Percentiles rank a stretch among this genome's conserved stretches.
phyloP scores from a whole-genome alignment of 192 early-diverging fungal genomes.

The Umbelopsis ramanniana region DNA sequence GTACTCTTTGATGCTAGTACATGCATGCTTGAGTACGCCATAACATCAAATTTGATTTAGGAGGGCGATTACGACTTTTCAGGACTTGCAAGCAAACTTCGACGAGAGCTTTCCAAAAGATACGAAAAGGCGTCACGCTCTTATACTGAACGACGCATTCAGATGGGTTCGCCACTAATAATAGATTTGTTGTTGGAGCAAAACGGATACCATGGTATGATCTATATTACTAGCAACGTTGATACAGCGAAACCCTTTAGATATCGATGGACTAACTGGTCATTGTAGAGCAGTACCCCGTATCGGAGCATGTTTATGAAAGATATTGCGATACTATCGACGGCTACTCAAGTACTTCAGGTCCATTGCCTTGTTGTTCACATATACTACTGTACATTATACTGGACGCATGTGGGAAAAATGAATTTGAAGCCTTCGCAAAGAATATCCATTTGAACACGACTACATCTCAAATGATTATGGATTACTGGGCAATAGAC shows the following conservation, averaged over 20 bases:
- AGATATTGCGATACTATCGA: background rate
- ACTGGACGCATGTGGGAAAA: background rate
- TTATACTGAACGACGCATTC: background rate
- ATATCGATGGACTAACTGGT: background rate
- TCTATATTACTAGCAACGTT: background rate
- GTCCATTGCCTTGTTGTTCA: background rate
- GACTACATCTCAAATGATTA: background rate
- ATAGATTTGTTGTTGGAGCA: background rate
- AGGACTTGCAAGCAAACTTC: background rate
- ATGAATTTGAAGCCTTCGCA: background rate
- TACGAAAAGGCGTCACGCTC: background rate
- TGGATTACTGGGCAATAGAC: slow-evolving; percentile 6
- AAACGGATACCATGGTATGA: background rate
- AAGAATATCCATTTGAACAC: background rate
- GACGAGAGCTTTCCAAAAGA: background rate
- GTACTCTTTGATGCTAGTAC: background rate
- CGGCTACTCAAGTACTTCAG: background rate
- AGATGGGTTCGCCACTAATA: background rate
- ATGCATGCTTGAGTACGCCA: background rate
- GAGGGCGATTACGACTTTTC: background rate
- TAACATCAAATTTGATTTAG: background rate
- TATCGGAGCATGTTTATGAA: background rate
- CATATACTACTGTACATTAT: background rate
- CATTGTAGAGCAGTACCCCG: background rate
- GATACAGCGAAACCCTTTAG: background rate